Conservation (phyloP, 495 filamentous ascomycete species). For the Pseudevernia furfuracea region DNA sequence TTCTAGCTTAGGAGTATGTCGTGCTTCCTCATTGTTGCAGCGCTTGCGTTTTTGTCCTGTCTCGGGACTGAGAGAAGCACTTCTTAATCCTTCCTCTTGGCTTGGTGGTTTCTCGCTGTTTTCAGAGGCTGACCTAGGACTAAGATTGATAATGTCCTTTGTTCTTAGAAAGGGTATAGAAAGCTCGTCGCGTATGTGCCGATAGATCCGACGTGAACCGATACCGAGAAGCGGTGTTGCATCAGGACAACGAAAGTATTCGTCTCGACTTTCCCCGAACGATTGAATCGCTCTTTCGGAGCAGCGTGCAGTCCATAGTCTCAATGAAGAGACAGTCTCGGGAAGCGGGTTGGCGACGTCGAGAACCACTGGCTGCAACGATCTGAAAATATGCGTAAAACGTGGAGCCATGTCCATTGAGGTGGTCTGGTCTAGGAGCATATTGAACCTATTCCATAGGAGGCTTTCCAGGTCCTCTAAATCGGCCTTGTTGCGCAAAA, state of each 20-base stretch:
- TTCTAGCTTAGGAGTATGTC: background rate
- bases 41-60: background rate
- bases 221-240: background rate
- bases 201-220: background rate
- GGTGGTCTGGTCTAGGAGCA: background rate
- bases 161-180: slow-evolving; percentile 1
- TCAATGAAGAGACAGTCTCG: background rate
- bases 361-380: background rate
- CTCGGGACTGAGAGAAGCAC: background rate
- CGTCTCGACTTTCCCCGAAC: background rate
- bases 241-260: background rate
- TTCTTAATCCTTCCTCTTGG: background rate
- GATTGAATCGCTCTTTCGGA: background rate
- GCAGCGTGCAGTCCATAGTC: background rate
- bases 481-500: background rate
- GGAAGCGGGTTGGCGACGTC: background rate
- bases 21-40: background rate
- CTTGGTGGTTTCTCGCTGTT: background rate
- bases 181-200: slow-evolving; percentile 7
- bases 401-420: background rate
- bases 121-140: background rate
- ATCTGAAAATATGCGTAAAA: background rate
- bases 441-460: background rate
- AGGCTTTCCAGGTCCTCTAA: background rate
- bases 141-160: background rate